Base-by-base conservation (phyloP, 2,329 filamentous ascomycete species). In the Phaeoacremonium minimum region DNA sequence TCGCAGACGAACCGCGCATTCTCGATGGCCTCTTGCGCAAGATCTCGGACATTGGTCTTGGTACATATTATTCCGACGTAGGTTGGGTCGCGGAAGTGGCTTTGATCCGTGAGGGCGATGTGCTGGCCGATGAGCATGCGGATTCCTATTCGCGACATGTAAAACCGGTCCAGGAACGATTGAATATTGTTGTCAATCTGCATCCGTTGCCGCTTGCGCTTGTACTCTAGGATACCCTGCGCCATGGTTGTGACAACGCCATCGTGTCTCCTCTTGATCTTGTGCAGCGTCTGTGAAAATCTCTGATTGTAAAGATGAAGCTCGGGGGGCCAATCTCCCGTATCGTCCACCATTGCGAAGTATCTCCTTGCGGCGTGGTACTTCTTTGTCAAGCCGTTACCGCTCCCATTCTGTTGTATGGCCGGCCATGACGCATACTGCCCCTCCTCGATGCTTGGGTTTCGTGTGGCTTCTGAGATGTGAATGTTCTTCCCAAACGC, bases 1-100 rank as follows among this genome's bases (percentile, higher is more conserved):
- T 98, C 93, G 58, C 93, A 98, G 20, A 98, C 93, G 55, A 97
- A 98, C n/a, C 93, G 82, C 29, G 93, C 93, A 53, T 98, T 98
- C 57, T 97, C 93, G 54, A 98, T 97, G 42, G 93, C 93, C 65
- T 98, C 93, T 56, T 95, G 83, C 4, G 93, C 93, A 33, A 98
- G 79, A 50, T 98, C 93, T 40, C 82, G 82, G 28, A 98, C 91
- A 52, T 96, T 98, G 17, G 93, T 97, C 69, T 94, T 95, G 42
- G 93, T 98, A 71, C 93, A 98, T 56, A 98, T 98, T 49, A 98
- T 96, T 45, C 93, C 93, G 49, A 98, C 93, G 56, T 98, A 97
- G 43, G 88, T 87, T 26, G 89, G 88, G 60, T 97, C 91, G 44
- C 83, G 82, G 48, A 89, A 82, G 51, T 93, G 84, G 52, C 83